A percentile compares a stretch with the other conserved stretches of the same genome.
Conservation (phyloP, 768 basidiomycete species). For the Rhizopogon rudus region DNA sequence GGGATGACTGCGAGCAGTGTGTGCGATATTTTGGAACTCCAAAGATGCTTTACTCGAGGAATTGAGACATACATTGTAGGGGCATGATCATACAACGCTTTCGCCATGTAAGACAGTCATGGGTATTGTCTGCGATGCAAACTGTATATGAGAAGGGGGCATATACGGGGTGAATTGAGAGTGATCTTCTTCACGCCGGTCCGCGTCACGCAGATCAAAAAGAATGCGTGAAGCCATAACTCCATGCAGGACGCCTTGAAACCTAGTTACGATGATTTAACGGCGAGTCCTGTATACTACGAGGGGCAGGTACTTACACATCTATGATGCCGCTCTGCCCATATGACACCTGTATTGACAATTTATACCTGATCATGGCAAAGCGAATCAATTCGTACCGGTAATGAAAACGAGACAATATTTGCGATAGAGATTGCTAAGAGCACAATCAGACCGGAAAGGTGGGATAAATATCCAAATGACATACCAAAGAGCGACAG, state of each 20-base stretch:
- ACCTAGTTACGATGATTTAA: background rate
- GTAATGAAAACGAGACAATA: constrained; percentile 6
- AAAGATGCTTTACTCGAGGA: background rate
- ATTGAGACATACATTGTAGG: background rate
- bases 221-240: constrained; percentile 11
- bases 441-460: background rate
- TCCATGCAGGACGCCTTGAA: constrained; percentile 8
- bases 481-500: constrained; percentile 4
- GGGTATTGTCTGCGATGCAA: background rate
- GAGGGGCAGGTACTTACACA: constrained; percentile 3
- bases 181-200: background rate
- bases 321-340: constrained; percentile 7
- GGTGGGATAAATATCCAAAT: background rate
- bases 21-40: background rate
- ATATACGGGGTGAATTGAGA: background rate
- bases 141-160: background rate
- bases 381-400: background rate
- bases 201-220: constrained; percentile 4
- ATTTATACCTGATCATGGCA: background rate
- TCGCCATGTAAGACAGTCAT: background rate
- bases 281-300: background rate
- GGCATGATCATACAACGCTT: constrained; percentile 3
- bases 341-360: background rate
- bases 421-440: constrained; percentile 4
- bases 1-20: background rate